Conservation (phyloP, 352 stramenopile genomes). For the Globisporangium splendens region DNA sequence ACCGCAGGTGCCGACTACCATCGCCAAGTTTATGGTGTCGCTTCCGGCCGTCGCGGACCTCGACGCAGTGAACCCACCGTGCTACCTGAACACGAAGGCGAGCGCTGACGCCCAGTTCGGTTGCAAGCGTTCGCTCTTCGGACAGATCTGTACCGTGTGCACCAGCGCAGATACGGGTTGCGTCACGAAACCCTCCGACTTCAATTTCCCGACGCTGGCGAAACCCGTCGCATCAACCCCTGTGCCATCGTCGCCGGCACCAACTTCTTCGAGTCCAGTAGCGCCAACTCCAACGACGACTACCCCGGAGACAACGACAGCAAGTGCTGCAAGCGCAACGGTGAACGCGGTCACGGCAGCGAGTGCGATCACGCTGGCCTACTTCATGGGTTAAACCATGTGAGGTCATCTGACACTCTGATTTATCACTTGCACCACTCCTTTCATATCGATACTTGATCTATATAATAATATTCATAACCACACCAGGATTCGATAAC, state of each 20-base stretch:
- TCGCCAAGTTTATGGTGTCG: constrained; percentile 35
- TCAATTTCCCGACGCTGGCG: constrained; percentile 7
- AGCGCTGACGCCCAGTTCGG: constrained; percentile 39
- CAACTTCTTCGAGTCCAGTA: too few relatives aligned
- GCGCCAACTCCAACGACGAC: constrained; percentile 6
- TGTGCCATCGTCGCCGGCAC: too few relatives aligned
- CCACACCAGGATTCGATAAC: too few relatives aligned
- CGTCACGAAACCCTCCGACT: neutral
- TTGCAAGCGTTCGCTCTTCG: constrained; percentile 57
- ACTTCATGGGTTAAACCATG: constrained; percentile 3
- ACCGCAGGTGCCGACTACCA: constrained; percentile 20
- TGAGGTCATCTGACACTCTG: neutral
- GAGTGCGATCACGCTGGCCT: constrained; percentile 5
- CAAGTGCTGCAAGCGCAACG: constrained; percentile 11
- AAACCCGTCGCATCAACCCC: neutral
- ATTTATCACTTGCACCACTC: neutral
- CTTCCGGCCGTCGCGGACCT: constrained; percentile 44
- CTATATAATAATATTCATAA: too few relatives aligned
- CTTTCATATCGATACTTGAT: neutral
- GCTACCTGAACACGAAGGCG: constrained; percentile 56
- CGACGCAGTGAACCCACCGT: constrained; percentile 43
- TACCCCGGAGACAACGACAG: neutral
- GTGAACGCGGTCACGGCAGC: constrained; percentile 1
- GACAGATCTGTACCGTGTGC: constrained; percentile 59
- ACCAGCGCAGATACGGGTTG: constrained; percentile 5